Evolutionary conservation across 2,329 filamentous ascomycete species (phyloP).

Genomic region (Lasiodiplodia theobromae): DNA sequence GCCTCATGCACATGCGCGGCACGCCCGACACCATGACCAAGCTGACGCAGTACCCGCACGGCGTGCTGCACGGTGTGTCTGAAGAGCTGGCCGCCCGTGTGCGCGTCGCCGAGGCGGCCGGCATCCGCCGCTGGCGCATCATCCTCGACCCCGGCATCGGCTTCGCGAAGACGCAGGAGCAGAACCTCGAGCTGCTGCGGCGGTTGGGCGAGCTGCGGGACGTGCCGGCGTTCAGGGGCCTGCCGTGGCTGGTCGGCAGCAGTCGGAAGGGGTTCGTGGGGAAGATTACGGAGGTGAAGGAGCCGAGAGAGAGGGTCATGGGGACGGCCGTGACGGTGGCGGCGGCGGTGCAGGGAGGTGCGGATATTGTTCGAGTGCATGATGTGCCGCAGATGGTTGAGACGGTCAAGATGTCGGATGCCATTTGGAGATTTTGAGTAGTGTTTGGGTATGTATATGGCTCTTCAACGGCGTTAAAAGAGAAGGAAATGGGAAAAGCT

Average conservation of each 20-base stretch:
- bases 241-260: constrained; percentile 89
- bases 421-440: constrained; percentile 43
- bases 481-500: neutral
- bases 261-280: constrained; percentile 93
- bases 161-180: constrained; percentile 83
- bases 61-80: constrained; percentile 70
- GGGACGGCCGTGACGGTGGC: constrained; percentile 90
- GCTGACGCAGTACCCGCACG: constrained; percentile 72
- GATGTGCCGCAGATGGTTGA: constrained; percentile 86
- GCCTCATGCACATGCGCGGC: constrained; percentile 94
- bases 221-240: constrained; percentile 62
- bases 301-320: constrained; percentile 75
- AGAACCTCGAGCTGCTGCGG: constrained; percentile 83
- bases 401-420: constrained; percentile 87
- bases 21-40: constrained; percentile 81
- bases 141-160: constrained; percentile 93
- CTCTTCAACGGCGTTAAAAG: neutral
- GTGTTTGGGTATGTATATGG: neutral
- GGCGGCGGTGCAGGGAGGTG: constrained; percentile 83
- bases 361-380: constrained; percentile 91
- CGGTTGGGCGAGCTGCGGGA: constrained; percentile 65
- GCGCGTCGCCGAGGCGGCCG: constrained; percentile 77
- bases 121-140: constrained; percentile 90
- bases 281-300: constrained; percentile 75
- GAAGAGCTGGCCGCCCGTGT: constrained; percentile 75